Evolutionary conservation across 176 grass and related monocot species (phyloP).

Genomic region (Tuctoria greenei): DNA sequence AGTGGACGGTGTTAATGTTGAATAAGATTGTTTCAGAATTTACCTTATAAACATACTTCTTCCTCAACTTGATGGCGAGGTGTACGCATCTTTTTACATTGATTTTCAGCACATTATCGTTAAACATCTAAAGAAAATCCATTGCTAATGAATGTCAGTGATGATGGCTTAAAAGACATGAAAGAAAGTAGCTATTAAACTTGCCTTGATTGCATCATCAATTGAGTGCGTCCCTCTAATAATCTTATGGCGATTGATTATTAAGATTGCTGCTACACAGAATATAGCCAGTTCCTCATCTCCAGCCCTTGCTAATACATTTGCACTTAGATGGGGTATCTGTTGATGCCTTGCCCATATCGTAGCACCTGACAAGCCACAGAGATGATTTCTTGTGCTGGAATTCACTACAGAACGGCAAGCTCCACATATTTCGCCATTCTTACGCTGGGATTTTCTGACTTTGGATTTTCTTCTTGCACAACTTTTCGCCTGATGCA

Average conservation of each 20-base stretch:
- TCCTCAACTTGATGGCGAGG: conserved; percentile 86
- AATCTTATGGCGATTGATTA: conserved; percentile 89
- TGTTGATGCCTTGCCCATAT: conserved; percentile 77
- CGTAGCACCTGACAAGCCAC: conserved; percentile 75
- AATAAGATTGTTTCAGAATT: neutral
- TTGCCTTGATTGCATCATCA: conserved; percentile 93
- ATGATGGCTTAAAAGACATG: conserved; percentile 16
- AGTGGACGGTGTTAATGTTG: neutral
- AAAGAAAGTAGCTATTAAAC: conserved; percentile 32
- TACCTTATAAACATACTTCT: conserved; percentile 78
- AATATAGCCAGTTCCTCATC: conserved; percentile 88
- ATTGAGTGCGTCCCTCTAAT: conserved; percentile 83
- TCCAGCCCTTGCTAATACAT: conserved; percentile 34
- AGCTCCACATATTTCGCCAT: conserved; percentile 50
- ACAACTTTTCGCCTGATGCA: conserved; percentile 38
- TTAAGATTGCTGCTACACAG: conserved; percentile 91
- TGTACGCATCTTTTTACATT: conserved; percentile 88
- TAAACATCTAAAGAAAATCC: conserved; percentile 80
- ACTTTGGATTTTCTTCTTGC: conserved; percentile 65
- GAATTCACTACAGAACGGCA: conserved; percentile 48
- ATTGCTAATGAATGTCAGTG: neutral
- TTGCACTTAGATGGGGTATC: conserved; percentile 33
- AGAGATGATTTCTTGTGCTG: conserved; percentile 65
- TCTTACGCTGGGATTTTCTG: conserved; percentile 46
- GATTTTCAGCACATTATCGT: conserved; percentile 91